Conservation (phyloP, 2,329 filamentous ascomycete species). For the Sclerotinia spermophila region DNA sequence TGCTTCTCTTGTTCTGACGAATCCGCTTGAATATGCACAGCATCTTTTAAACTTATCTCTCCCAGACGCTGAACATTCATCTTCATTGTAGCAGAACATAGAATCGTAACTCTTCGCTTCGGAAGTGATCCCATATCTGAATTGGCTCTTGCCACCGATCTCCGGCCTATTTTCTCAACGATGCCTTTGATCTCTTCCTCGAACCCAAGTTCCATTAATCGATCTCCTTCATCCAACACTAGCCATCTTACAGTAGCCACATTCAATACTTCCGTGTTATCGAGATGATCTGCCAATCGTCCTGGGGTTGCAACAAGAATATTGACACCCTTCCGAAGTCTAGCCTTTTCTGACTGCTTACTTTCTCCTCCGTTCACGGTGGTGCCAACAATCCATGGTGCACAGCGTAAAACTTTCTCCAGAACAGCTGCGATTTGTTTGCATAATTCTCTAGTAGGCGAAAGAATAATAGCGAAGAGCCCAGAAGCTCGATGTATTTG, state of each 20-base stretch:
- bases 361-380: constrained; percentile 70
- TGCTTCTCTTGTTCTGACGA: constrained; percentile 48
- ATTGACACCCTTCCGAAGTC: constrained; percentile 89
- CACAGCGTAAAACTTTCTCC: constrained; percentile 79
- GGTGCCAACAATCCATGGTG: constrained; percentile 90
- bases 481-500: constrained; percentile 79
- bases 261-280: constrained; percentile 85
- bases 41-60: constrained; percentile 92
- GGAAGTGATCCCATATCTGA: constrained; percentile 60
- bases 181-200: constrained; percentile 90
- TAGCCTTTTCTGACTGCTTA: constrained; percentile 82
- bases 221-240: constrained; percentile 91
- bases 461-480: constrained; percentile 88
- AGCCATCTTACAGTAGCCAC: constrained; percentile 90
- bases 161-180: constrained; percentile 70
- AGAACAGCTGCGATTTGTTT: constrained; percentile 89
- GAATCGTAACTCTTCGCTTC: constrained; percentile 73
- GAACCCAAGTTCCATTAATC: constrained; percentile 97
- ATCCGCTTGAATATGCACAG: constrained; percentile 76
- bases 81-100: constrained; percentile 97
- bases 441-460: constrained; percentile 88
- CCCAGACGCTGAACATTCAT: constrained; percentile 93
- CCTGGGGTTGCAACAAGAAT: constrained; percentile 94
- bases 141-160: constrained; percentile 58
- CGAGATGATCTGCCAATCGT: constrained; percentile 83